These are phyloP conservation scores for Rheum nobile DNA, from an alignment of 148 eudicot species.

Conservation along the genomic window DNA sequence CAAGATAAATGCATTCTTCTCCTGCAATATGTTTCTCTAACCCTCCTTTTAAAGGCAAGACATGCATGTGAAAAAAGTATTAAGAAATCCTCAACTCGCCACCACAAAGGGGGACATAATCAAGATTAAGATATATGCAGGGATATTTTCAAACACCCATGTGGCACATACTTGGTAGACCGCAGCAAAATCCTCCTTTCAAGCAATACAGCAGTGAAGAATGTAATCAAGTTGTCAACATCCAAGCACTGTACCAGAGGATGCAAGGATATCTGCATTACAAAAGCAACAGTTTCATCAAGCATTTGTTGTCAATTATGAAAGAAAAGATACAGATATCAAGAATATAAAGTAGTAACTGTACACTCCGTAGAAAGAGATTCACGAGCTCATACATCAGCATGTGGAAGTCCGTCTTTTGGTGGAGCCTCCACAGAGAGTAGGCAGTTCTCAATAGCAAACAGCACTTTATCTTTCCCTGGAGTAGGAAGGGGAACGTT, in stretches of 20 bases:
- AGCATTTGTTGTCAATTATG: background rate
- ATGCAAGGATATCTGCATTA: constrained; percentile 81
- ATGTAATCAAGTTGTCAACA: constrained; percentile 81
- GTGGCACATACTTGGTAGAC: constrained; percentile 63
- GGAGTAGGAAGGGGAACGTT: constrained; percentile 88
- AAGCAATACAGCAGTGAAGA: constrained; percentile 91
- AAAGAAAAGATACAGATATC: background rate
- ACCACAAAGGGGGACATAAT: background rate
- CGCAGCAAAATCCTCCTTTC: constrained; percentile 82
- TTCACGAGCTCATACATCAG: constrained; percentile 51
- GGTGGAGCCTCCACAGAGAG: constrained; percentile 88
- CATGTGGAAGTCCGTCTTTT: constrained; percentile 89
- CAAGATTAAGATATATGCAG: background rate
- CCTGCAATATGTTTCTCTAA: background rate
- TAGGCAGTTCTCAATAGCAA: constrained; percentile 85
- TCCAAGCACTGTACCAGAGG: constrained; percentile 94
- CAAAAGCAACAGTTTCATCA: constrained; percentile 5
- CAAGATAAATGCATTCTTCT: background rate
- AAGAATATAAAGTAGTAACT: background rate
- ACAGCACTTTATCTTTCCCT: constrained; percentile 77
- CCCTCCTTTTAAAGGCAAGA: background rate
- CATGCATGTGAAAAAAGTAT: background rate
- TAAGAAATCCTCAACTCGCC: background rate
- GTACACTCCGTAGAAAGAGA: constrained; percentile 6
- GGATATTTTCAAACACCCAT: background rate